phyloP scores from a whole-genome alignment of 208 protist species.

The Porcisia deanei region DNA sequence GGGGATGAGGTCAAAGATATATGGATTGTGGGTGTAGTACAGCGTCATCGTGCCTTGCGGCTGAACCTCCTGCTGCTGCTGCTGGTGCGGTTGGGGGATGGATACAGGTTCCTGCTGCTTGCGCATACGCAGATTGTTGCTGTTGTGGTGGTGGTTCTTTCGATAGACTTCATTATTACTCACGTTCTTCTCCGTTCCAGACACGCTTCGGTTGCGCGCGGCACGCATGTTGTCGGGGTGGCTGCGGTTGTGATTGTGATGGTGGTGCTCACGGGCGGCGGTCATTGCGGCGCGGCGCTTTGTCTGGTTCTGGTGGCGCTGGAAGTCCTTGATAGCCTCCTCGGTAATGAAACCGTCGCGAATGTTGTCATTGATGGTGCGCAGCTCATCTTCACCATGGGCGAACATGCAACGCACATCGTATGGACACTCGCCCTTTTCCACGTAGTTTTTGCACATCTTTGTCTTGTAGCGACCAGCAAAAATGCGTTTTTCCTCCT shows the following conservation, averaged over 20 bases:
- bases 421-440: conserved; percentile 61
- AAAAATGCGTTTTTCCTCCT: conserved; percentile 28
- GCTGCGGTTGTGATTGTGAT: background rate
- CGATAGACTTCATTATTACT: background rate
- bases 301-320: conserved; percentile 28
- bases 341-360: conserved; percentile 62
- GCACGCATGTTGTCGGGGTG: background rate
- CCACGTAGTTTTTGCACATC: conserved; percentile 70
- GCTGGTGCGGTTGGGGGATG: background rate
- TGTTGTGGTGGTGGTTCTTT: conserved; percentile 6
- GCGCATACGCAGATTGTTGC: background rate
- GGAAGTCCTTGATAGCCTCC: conserved; percentile 67
- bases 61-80: conserved; percentile 6
- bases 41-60: background rate
- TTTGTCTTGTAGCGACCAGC: conserved; percentile 62
- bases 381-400: conserved; percentile 72
- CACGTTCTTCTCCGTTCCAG: conserved; percentile 7
- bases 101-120: background rate
- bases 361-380: conserved; percentile 66
- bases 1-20: conserved; percentile 40
- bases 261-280: conserved; percentile 9
- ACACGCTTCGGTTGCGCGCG: conserved; percentile 4
- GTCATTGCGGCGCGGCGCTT: conserved; percentile 19
- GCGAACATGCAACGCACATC: conserved; percentile 77
- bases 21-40: conserved; percentile 52